A percentile compares a stretch with the other conserved stretches of the same genome.
These are phyloP conservation scores for Solanum okadae DNA, from an alignment of 257 asterid genomes.

Conservation along the genomic window DNA sequence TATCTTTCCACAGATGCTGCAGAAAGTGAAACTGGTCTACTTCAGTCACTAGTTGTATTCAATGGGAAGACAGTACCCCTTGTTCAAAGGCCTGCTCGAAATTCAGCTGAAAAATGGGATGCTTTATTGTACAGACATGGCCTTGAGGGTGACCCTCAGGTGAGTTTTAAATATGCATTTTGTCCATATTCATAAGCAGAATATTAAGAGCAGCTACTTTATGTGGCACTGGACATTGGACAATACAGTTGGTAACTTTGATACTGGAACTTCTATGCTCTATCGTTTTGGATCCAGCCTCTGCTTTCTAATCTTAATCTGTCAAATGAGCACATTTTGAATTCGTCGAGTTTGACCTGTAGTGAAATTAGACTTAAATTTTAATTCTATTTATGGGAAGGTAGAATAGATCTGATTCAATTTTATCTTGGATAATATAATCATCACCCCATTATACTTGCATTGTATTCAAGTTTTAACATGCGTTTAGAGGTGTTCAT, in stretches of 20 bases:
- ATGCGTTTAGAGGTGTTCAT: not conserved
- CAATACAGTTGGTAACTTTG: not conserved
- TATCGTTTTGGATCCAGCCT: not conserved
- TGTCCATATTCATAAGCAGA: not conserved
- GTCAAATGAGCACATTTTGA: not conserved
- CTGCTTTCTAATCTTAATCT: not conserved
- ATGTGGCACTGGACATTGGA: not conserved
- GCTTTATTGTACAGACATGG: constrained; percentile 85
- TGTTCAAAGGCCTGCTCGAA: constrained; percentile 77
- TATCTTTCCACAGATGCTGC: constrained; percentile 97
- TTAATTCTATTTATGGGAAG: not conserved
- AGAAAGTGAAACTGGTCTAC: constrained; percentile 78
- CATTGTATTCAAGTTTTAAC: not conserved
- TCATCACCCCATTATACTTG: not conserved
- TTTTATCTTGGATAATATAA: not conserved
- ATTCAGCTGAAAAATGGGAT: constrained; percentile 95
- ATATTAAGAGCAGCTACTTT: not conserved
- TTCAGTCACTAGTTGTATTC: constrained; percentile 66
- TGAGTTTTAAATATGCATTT: constrained; percentile 11
- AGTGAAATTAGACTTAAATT: not conserved
- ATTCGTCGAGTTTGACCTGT: not conserved
- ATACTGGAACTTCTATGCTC: not conserved
- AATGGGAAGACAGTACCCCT: constrained; percentile 92
- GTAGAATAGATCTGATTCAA: not conserved
- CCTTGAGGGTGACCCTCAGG: constrained; percentile 85